Evolutionary conservation across 768 basidiomycete species (phyloP), one percentile per base, ranked within the genome.

Genomic region (Suillus lakei): DNA sequence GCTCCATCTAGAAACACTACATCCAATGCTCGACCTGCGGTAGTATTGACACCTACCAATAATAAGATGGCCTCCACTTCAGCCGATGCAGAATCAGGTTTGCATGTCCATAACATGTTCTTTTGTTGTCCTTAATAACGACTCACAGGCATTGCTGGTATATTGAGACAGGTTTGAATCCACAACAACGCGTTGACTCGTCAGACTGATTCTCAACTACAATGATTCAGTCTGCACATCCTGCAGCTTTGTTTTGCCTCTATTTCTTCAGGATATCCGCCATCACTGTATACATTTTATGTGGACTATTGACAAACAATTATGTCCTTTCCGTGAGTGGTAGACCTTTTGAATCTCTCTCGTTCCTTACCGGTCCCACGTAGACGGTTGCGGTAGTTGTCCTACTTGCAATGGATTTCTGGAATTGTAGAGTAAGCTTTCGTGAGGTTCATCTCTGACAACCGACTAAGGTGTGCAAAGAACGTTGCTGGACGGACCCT

Each of bases 321-420:
- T 99, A 96, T 77, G 96, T 99, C 26, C 84, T 99, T 67, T 95
- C 95, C 54, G 96, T 97, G 65, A 70, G 93, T 78, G 36, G 51
- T 39, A 41, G 23, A 23, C 15, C 50, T 28, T 61, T 61, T 21
- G 6, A 23, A 28, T 51, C 21, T 51, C 7, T 8, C 41, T 55
- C 46, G 26, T 62, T 34, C 55, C 50, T 60, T 32, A 30, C 30
- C 60, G 21, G 36, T 39, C 54, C 36, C 68, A 34, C 64, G 28
- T 71, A 90, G 88, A 97, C 96, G 30, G 96, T 99, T 4, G 78
- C 87, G 10, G 97, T 99, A 0, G 98, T 99, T 26, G 90, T 98
- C 2, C 82, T 99, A 18, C 86, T 99, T 30, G 92, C 96, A 0
- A 91, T 97, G 87, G 98, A 99, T 79, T 99, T 99, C 77, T 99